Base-by-base conservation (phyloP, 2,329 filamentous ascomycete genomes). In the Didymellaceae sp. region DNA sequence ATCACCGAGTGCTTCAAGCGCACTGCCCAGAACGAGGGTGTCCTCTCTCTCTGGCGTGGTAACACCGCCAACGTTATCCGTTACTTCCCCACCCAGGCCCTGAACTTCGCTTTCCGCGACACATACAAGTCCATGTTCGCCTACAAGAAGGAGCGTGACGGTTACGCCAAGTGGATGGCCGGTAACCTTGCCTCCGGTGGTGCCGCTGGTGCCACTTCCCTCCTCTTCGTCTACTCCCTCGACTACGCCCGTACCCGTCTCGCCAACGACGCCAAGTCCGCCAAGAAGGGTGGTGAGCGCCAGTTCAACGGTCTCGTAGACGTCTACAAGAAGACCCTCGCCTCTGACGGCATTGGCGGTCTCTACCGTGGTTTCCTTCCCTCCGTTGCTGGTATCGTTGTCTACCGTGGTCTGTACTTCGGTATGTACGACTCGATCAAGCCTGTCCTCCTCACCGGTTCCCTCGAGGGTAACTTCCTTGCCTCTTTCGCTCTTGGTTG, bases 401-500 rank as follows among this genome's bases (percentile, higher is more conserved):
- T 99, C 83, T 99, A 99, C 91, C 94, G 94, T 91, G 94, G 94
- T 97, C 91, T 99, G 74, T 99, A 99, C 92, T 99, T 99, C 89
- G 94, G 94, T 79, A 89, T 99, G 89, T 99, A 99, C 91, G 94
- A 99, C 85, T 99, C 94, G 72, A 88, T 99, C 86, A 99, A 99
- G 91, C 94, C 94, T 72, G 90, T 97, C 76, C 80, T 97, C 81
- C 91, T 99, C 67, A 86, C 89, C 78, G 94, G 94, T 78, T 61
- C 77, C 79, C 91, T 99, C 73, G 86, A 91, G 83, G 92, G 92
- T 84, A 97, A 93, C 90, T 99, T 99, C 92, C 84, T 99, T 75
- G 94, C 94, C 79, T 99, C 94, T 69, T 99, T 99, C 91, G 76
- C 86, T 77, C 94, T 99, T 81, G 94, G 94, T 78, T 99, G 94